Evolutionary conservation across 2,329 filamentous ascomycete genomes (phyloP), one percentile per base, ranked within the genome.

Genomic region (Uncinocarpus reesii): DNA sequence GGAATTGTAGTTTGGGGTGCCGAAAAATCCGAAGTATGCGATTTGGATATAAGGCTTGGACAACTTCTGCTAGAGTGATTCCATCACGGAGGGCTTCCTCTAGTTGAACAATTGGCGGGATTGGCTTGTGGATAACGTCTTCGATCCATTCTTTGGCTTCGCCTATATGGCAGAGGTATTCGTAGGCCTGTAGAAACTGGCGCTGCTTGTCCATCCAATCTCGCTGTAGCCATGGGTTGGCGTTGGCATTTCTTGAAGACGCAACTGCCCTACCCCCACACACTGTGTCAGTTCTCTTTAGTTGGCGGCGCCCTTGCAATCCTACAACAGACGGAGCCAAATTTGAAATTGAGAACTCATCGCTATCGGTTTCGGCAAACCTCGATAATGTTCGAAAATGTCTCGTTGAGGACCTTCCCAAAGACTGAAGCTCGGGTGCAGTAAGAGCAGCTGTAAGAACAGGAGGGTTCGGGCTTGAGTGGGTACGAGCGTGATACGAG

Each of bases 111-210:
- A 96, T 95, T 0, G 90, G 85, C 2, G 92, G 89, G 31, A 98
- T 86, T 44, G 83, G 74, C 55, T 83, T 81, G 53, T 90, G 80
- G 48, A 92, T 86, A 51, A 95, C 80, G 62, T 93, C 81, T 62
- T 98, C 92, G 56, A 98, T 95, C 92, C 92, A 98, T 67, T 96
- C 90, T 64, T 96, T 96, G 18, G 92, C 92, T 71, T 98, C 92
- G 64, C 92, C 92, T 56, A 98, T 96, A 62, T 98, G 92, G 63
- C 92, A 98, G 31, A 98, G 82, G 63, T 98, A 98, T 65, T 98
- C 92, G 62, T 98, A 98, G 5, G 92, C 92, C 65, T 94, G 86
- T 46, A 98, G 70, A 60, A 95, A 96, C 64, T 96, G 90, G 21
- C 92, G 80, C 63, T 98, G 90, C 63, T 94, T 92, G 65, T 98